Percentiles rank a stretch among this genome's conserved stretches.
phyloP scores from a whole-genome alignment of 495 filamentous ascomycete genomes.

The Hapsidospora chrysogenum region DNA sequence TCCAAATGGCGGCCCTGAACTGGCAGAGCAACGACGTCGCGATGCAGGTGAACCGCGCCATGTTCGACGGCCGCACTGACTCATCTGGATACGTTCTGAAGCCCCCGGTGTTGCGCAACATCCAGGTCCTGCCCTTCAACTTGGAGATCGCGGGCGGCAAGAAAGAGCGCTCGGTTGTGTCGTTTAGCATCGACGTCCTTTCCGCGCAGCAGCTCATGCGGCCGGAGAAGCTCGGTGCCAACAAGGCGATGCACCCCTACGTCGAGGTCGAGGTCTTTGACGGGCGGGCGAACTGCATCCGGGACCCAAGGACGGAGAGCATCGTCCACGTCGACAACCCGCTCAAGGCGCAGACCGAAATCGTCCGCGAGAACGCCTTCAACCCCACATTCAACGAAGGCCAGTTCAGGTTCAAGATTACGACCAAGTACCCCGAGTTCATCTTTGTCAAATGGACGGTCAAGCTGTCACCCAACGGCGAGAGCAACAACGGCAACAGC shows the following conservation, averaged over 20 bases:
- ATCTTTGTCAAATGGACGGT: slow-evolving; percentile 92
- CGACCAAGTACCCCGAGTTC: slow-evolving; percentile 80
- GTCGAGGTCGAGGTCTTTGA: slow-evolving; percentile 88
- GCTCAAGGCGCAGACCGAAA: slow-evolving; percentile 58
- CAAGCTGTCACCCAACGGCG: slow-evolving; percentile 59
- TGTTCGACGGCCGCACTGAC: slow-evolving; percentile 90
- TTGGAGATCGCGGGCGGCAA: slow-evolving; percentile 24
- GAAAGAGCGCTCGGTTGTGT: slow-evolving; percentile 57
- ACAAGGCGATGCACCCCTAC: slow-evolving; percentile 74
- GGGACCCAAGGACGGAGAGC: slow-evolving; percentile 29
- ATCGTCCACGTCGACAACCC: slow-evolving; percentile 37
- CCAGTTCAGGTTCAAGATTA: slow-evolving; percentile 55
- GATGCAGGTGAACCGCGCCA: slow-evolving; percentile 91
- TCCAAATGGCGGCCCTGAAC: slow-evolving; percentile 92
- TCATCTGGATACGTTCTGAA: slow-evolving; percentile 86
- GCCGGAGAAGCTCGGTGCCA: slow-evolving; percentile 48
- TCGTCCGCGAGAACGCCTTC: slow-evolving; percentile 76
- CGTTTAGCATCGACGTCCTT: slow-evolving; percentile 73
- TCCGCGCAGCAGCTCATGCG: slow-evolving; percentile 90
- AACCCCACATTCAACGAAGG: slow-evolving; percentile 60
- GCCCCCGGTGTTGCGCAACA: slow-evolving; percentile 61
- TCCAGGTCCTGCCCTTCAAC: slow-evolving; percentile 25
- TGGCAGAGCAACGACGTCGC: slow-evolving; percentile 96
- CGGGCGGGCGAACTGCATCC: slow-evolving; percentile 60
- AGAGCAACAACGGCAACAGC: slow-evolving; percentile 35